Percentiles rank a stretch among this genome's conserved stretches.
Conservation (phyloP, 2,329 filamentous ascomycete species). For the Dryadomyces quercus-mongolicae region DNA sequence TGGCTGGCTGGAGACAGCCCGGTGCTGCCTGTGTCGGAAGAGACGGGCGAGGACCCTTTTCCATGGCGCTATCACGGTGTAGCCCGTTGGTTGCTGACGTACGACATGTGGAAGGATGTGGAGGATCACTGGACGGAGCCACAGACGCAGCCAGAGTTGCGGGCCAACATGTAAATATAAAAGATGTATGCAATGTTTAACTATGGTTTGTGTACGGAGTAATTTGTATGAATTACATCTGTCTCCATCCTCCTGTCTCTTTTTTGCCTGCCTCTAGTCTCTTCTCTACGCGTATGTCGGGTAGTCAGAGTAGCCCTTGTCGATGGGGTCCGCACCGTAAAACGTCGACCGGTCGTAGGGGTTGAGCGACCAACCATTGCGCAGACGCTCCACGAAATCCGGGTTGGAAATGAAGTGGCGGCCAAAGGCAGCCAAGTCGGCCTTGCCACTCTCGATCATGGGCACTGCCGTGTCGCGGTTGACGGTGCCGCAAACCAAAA, state of each 20-base stretch:
- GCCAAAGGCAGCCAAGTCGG: slow-evolving; percentile 25
- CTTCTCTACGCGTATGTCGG: slow-evolving; percentile 16
- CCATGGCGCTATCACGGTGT: slow-evolving; percentile 12
- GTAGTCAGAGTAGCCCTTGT: slow-evolving; percentile 26
- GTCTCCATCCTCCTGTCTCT: not conserved
- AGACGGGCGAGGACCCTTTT: slow-evolving; percentile 10
- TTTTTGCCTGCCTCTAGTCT: not conserved
- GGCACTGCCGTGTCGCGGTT: slow-evolving; percentile 15
- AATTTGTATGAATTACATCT: no score
- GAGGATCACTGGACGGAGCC: slow-evolving; percentile 2
- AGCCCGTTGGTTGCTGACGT: slow-evolving; percentile 10
- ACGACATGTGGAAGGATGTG: slow-evolving; percentile 11
- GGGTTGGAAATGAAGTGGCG: slow-evolving; percentile 31
- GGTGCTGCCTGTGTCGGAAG: not conserved
- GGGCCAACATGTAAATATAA: slow-evolving; percentile 2
- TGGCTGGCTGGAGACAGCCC: slow-evolving; percentile 1
- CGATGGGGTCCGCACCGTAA: slow-evolving; percentile 22
- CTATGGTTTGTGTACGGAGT: no score
- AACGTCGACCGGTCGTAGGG: slow-evolving; percentile 25
- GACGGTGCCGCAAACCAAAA: slow-evolving; percentile 19
- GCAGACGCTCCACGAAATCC: slow-evolving; percentile 27
- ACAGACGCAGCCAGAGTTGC: not conserved
- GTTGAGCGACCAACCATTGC: slow-evolving; percentile 23
- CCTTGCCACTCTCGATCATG: slow-evolving; percentile 12
- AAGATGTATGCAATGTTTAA: no score